These are phyloP conservation scores for Mariannaea elegans DNA, from an alignment of 2,329 filamentous ascomycete species.

Conservation along the genomic window DNA sequence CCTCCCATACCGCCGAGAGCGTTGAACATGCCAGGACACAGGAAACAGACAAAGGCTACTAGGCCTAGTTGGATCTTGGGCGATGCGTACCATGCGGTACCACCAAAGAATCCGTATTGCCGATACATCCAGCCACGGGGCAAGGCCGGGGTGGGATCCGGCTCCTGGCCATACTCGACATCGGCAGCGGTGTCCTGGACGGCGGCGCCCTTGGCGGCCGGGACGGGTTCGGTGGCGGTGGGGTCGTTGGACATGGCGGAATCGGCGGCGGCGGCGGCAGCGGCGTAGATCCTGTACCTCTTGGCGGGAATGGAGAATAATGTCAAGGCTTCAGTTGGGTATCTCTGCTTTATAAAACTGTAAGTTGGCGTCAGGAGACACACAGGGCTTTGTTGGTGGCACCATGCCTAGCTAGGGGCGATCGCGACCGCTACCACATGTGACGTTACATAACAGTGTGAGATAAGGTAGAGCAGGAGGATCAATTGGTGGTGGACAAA, in stretches of 20 bases:
- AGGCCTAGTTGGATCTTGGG: conserved; percentile 75
- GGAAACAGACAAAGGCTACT: conserved; percentile 64
- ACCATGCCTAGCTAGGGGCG: neutral
- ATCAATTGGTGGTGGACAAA: neutral
- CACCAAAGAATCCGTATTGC: conserved; percentile 30
- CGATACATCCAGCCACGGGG: conserved; percentile 38
- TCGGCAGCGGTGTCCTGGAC: conserved; percentile 21
- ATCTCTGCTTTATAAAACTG: neutral
- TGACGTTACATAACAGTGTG: neutral
- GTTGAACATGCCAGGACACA: conserved; percentile 79
- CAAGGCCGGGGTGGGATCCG: conserved; percentile 18
- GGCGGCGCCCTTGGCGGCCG: conserved; percentile 1
- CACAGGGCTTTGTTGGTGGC: neutral
- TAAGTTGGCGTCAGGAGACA: neutral
- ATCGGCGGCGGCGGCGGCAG: neutral
- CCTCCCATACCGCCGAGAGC: conserved; percentile 72
- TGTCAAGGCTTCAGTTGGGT: neutral
- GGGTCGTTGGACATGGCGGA: conserved; percentile 23
- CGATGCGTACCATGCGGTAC: conserved; percentile 71
- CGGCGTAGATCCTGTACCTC: neutral
- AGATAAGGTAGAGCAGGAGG: neutral
- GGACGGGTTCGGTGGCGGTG: neutral
- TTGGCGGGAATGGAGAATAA: neutral
- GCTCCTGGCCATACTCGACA: conserved; percentile 16
- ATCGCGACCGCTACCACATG: neutral